A percentile compares a stretch with the other conserved stretches of the same genome.
Evolutionary conservation across 495 filamentous ascomycete genomes (phyloP).

Genomic region (Sordaria brevicollis): DNA sequence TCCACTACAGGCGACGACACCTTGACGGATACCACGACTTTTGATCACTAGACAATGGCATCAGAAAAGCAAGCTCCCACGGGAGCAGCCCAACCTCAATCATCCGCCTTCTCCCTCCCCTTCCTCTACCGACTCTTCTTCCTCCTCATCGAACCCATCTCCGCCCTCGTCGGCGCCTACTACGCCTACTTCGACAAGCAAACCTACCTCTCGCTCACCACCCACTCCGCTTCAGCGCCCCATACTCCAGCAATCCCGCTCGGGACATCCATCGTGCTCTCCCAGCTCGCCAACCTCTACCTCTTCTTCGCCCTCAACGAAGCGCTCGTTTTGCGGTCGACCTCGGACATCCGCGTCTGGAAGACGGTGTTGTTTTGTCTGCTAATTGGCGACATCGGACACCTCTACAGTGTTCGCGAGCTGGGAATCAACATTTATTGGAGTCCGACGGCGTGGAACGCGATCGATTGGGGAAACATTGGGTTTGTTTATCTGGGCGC

Average conservation of each 20-base stretch:
- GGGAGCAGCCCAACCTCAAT: not conserved
- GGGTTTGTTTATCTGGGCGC: conserved; percentile 52
- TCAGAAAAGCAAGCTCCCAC: not conserved
- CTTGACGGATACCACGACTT: not conserved
- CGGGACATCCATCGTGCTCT: conserved; percentile 44
- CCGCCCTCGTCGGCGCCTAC: conserved; percentile 55
- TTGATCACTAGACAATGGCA: conserved; percentile 1
- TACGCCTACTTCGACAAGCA: conserved; percentile 45
- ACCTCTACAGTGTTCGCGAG: conserved; percentile 46
- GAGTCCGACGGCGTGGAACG: conserved; percentile 47
- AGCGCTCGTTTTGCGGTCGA: conserved; percentile 53
- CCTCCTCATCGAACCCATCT: conserved; percentile 55
- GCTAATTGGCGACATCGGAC: conserved; percentile 57
- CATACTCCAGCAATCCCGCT: conserved; percentile 17
- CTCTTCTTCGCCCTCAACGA: conserved; percentile 60
- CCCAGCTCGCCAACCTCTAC: conserved; percentile 56
- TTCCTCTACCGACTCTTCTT: conserved; percentile 51
- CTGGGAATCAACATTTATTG: conserved; percentile 47
- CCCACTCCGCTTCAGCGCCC: conserved; percentile 34
- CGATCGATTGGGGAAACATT: conserved; percentile 56
- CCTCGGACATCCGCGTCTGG: conserved; percentile 54
- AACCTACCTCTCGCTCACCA: conserved; percentile 52
- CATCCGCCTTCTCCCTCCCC: conserved; percentile 25
- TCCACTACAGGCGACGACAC: not conserved
- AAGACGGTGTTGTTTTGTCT: conserved; percentile 47